A percentile compares a stretch with the other conserved stretches of the same genome.
These are phyloP conservation scores for Hymenoscyphus salicellus DNA, from an alignment of 2,329 filamentous ascomycete genomes.

Conservation along the genomic window DNA sequence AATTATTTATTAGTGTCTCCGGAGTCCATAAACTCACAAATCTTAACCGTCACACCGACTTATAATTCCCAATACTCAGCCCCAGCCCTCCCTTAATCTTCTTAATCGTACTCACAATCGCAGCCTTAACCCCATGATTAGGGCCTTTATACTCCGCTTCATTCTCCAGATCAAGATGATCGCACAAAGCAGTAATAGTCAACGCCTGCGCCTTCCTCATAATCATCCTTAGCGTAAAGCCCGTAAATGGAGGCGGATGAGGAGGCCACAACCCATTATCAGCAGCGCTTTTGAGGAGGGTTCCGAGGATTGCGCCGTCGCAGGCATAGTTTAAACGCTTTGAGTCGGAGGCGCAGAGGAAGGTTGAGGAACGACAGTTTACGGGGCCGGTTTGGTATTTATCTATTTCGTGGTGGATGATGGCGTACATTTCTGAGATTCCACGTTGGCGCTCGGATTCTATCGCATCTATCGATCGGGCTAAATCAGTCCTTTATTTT, in stretches of 20 bases:
- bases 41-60: neutral
- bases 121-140: slow-evolving; percentile 5
- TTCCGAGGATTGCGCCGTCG: slow-evolving; percentile 17
- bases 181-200: slow-evolving; percentile 6
- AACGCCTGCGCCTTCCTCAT: neutral
- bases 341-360: neutral
- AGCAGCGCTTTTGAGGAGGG: slow-evolving; percentile 14
- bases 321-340: slow-evolving; percentile 11
- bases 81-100: slow-evolving; percentile 7
- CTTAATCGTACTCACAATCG: slow-evolving; percentile 6
- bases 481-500: neutral
- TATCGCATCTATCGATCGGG: neutral
- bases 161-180: slow-evolving; percentile 2
- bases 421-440: slow-evolving; percentile 6
- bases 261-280: slow-evolving; percentile 11
- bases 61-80: slow-evolving; percentile 6
- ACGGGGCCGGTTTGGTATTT: slow-evolving; percentile 5
- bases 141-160: slow-evolving; percentile 2
- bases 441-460: slow-evolving; percentile 5
- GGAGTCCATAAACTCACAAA: neutral
- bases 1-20: neutral
- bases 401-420: neutral
- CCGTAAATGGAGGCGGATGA: slow-evolving; percentile 9
- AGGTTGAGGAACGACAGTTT: neutral
- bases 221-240: neutral